These are phyloP conservation scores for Picea sitchensis DNA, from an alignment of 75 land plant genomes.

Conservation along the genomic window DNA sequence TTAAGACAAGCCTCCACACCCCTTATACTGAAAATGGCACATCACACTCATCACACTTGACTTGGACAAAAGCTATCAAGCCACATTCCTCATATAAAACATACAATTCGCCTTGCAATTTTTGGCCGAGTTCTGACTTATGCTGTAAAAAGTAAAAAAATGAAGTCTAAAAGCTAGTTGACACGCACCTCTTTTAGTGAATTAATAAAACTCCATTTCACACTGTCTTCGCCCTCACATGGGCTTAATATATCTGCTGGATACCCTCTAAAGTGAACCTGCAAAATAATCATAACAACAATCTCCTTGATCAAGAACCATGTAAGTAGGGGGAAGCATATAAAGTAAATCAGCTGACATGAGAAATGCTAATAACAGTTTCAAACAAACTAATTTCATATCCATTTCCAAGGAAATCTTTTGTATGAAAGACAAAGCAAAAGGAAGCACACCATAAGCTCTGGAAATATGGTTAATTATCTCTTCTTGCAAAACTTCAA, in stretches of 20 bases:
- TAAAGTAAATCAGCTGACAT: not conserved
- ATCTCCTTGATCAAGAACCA: not conserved
- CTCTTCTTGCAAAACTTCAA: too few species aligned
- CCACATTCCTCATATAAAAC: not conserved
- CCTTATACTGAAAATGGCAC: not conserved
- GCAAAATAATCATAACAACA: constrained; percentile 8
- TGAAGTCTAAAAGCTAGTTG: not conserved
- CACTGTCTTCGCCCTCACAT: constrained; percentile 88
- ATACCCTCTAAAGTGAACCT: constrained; percentile 98
- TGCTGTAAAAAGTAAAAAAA: not conserved
- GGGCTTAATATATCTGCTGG: constrained; percentile 77
- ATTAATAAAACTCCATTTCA: constrained; percentile 93
- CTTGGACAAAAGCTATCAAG: not conserved
- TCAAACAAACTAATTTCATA: not conserved
- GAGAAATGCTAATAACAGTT: not conserved
- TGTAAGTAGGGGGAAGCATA: not conserved
- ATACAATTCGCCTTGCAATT: not conserved
- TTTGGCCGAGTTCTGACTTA: not conserved
- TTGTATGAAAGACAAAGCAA: too few species aligned
- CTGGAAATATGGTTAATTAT: too few species aligned
- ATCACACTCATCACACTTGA: not conserved
- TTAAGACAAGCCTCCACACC: too few species aligned
- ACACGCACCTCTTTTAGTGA: constrained; percentile 84
- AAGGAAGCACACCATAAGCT: too few species aligned
- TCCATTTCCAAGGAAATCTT: too few species aligned